These are phyloP conservation scores for Spinacia oleracea DNA, from an alignment of 179 eudicot genomes.

Conservation along the genomic window DNA sequence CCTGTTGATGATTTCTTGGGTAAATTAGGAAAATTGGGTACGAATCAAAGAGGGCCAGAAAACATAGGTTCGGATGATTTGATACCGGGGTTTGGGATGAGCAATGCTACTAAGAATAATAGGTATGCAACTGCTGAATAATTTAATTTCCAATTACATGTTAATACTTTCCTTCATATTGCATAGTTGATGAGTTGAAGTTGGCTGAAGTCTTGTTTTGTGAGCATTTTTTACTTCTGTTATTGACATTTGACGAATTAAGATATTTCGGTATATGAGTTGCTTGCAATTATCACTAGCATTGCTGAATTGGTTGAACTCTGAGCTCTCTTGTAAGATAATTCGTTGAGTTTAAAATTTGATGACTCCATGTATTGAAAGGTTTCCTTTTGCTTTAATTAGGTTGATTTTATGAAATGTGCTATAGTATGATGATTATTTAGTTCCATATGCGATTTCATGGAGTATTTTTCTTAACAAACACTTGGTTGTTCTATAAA, in stretches of 20 bases:
- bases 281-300: neutral
- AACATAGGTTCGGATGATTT: constrained; percentile 37
- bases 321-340: neutral
- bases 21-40: constrained; percentile 39
- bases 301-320: neutral
- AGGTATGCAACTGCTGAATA: constrained; percentile 43
- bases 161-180: neutral
- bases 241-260: constrained; percentile 2
- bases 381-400: neutral
- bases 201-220: neutral
- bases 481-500: constrained; percentile 33
- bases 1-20: constrained; percentile 61
- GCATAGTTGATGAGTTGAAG: neutral
- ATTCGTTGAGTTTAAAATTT: neutral
- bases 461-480: constrained; percentile 19
- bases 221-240: neutral
- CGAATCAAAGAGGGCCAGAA: constrained; percentile 23
- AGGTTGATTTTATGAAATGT: neutral
- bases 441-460: constrained; percentile 1
- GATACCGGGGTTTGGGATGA: constrained; percentile 58
- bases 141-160: neutral
- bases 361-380: neutral
- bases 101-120: constrained; percentile 26
- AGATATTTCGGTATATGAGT: neutral
- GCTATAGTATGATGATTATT: neutral